Percentiles rank a stretch among this genome's conserved stretches.
These are phyloP conservation scores for Suillus subaureus DNA, from an alignment of 768 basidiomycete species.

Conservation along the genomic window DNA sequence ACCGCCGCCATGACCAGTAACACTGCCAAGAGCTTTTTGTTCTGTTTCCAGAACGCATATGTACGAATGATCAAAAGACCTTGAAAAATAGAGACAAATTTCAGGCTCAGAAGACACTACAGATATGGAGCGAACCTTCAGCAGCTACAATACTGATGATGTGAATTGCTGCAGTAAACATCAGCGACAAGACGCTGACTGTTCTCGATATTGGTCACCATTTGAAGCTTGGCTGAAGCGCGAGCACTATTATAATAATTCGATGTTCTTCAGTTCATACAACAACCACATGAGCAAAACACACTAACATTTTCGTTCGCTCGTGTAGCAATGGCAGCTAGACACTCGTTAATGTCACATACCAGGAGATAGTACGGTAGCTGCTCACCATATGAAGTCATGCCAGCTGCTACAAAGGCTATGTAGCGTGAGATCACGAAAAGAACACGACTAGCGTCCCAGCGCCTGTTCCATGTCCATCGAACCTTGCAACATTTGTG, in stretches of 20 bases:
- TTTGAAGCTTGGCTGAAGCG: not conserved
- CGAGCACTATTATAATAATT: constrained; percentile 1
- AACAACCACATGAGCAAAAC: not conserved
- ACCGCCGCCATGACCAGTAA: constrained; percentile 6
- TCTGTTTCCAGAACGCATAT: constrained; percentile 8
- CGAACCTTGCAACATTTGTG: not conserved
- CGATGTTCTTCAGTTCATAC: not conserved
- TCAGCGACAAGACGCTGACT: not conserved
- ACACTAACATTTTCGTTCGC: not conserved
- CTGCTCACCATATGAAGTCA: constrained; percentile 13
- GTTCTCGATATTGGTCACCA: not conserved
- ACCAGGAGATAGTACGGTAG: not conserved
- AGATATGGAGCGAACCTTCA: not conserved
- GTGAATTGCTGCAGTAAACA: not conserved
- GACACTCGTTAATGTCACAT: not conserved
- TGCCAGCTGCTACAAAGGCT: constrained; percentile 9
- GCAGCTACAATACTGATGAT: constrained; percentile 6
- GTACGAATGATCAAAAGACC: constrained; percentile 3
- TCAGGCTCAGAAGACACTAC: not conserved
- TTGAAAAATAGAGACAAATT: no score
- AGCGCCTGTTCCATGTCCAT: constrained; percentile 12
- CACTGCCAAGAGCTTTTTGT: constrained; percentile 1
- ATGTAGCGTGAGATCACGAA: constrained; percentile 10
- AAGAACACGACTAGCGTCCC: constrained; percentile 2
- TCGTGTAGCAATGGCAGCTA: not conserved